phyloP scores from a whole-genome alignment of 208 protist genomes.

The Trypanosoma rangeli region DNA sequence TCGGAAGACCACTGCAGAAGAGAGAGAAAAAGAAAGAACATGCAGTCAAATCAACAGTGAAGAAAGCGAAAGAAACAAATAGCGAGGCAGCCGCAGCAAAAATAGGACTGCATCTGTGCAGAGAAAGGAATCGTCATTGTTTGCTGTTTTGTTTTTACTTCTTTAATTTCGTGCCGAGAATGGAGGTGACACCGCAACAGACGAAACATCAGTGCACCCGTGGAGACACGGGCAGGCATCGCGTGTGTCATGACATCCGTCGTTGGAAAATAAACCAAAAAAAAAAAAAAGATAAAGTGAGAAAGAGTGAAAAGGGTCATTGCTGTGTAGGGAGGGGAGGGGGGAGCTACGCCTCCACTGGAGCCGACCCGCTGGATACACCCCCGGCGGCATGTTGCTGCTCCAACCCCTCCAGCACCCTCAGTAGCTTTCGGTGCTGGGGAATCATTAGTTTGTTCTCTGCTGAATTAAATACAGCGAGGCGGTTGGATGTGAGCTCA shows the following conservation, averaged over 20 bases:
- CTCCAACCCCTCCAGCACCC: slow-evolving; percentile 60
- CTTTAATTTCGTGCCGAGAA: too few species aligned
- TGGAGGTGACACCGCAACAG: neutral
- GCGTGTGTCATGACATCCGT: neutral
- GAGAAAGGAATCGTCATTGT: too few species aligned
- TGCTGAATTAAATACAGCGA: slow-evolving; percentile 71
- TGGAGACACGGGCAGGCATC: neutral
- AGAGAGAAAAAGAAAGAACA: slow-evolving; percentile 15
- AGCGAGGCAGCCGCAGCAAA: too few species aligned
- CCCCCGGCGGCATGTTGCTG: slow-evolving; percentile 32
- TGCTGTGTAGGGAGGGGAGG: neutral
- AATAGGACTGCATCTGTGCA: too few species aligned
- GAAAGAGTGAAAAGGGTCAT: slow-evolving; percentile 9
- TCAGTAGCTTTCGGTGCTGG: slow-evolving; percentile 54
- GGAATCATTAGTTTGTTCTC: slow-evolving; percentile 75
- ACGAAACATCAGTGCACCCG: neutral
- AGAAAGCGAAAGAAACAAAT: slow-evolving; percentile 16
- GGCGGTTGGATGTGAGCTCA: slow-evolving; percentile 84
- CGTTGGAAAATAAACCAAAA: neutral
- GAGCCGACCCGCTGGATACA: neutral
- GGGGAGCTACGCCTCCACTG: slow-evolving; percentile 20
- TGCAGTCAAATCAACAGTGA: slow-evolving; percentile 4
- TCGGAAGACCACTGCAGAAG: neutral
- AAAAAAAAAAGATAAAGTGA: slow-evolving; percentile 8
- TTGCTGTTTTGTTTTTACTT: too few species aligned